Evolutionary conservation across 176 grass and related monocot species (phyloP).

Genomic region (Chrysopogon serrulatus): DNA sequence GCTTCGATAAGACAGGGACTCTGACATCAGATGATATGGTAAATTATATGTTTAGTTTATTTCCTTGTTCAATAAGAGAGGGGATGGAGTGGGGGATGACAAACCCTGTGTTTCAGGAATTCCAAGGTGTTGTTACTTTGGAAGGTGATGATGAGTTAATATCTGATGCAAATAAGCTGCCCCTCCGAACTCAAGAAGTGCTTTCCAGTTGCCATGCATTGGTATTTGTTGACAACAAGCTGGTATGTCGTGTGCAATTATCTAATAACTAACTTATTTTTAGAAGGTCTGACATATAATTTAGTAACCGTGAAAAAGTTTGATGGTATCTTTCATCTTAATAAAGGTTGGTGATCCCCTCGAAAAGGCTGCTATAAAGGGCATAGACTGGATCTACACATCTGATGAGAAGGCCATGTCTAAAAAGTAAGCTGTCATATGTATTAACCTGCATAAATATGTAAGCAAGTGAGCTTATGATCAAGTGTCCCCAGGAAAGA

Average conservation of each 20-base stretch:
- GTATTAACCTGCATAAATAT: constrained; percentile 5
- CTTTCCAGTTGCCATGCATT: constrained; percentile 92
- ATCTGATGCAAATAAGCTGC: constrained; percentile 78
- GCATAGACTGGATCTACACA: constrained; percentile 99
- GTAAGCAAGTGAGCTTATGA: neutral
- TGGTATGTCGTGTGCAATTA: constrained; percentile 46
- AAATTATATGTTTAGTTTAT: constrained; percentile 7
- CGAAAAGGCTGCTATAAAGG: constrained; percentile 95
- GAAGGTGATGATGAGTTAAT: constrained; percentile 62
- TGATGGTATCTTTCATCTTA: constrained; percentile 33
- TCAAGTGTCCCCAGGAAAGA: neutral
- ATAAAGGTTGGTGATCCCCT: constrained; percentile 97
- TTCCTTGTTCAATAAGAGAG: neutral
- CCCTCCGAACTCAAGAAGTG: constrained; percentile 63
- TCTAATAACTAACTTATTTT: neutral
- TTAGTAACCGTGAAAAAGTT: neutral
- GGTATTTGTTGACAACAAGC: constrained; percentile 97
- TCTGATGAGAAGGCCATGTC: constrained; percentile 95
- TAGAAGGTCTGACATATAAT: neutral
- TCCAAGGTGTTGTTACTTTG: constrained; percentile 95
- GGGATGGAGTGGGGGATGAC: neutral
- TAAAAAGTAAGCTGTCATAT: constrained; percentile 64
- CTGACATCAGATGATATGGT: constrained; percentile 99
- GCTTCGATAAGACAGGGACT: constrained; percentile 98
- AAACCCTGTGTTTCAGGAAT: constrained; percentile 67